Evolutionary conservation across 805 yeast genomes (phyloP).

Genomic region (Metschnikowia baotianmanensis): DNA sequence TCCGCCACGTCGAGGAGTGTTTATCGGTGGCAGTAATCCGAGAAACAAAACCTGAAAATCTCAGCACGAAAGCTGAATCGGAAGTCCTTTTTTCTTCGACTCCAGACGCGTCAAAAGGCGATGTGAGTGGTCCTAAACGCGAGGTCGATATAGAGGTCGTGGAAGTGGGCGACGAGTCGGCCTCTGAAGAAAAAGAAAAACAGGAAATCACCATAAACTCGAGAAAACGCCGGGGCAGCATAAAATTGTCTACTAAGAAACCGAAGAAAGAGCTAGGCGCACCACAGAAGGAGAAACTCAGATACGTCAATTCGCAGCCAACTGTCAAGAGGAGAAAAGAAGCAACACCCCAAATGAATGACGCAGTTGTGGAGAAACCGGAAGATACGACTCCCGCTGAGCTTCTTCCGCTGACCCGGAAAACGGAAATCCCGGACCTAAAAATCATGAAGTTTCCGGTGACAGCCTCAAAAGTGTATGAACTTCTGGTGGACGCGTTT

Average conservation of each 20-base stretch:
- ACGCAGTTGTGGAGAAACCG: background rate
- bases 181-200: constrained; percentile 12
- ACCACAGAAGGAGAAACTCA: constrained; percentile 13
- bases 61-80: background rate
- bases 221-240: background rate
- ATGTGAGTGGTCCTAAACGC: constrained; percentile 26
- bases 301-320: constrained; percentile 11
- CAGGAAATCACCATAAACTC: constrained; percentile 12
- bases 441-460: constrained; percentile 48
- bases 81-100: background rate
- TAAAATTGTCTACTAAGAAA: background rate
- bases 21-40: constrained; percentile 29
- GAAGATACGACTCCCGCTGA: constrained; percentile 1
- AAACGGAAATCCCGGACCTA: constrained; percentile 48
- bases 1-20: constrained; percentile 57
- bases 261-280: constrained; percentile 10
- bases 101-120: background rate
- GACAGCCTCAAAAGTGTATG: constrained; percentile 20
- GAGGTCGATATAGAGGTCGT: background rate
- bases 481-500: constrained; percentile 68
- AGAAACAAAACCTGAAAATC: constrained; percentile 17
- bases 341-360: constrained; percentile 10
- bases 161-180: background rate
- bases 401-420: constrained; percentile 15
- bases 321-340: constrained; percentile 9